A percentile compares a stretch with the other conserved stretches of the same genome.
Conservation (phyloP, 208 protist genomes). For the Acanthamoeba triangularis region DNA sequence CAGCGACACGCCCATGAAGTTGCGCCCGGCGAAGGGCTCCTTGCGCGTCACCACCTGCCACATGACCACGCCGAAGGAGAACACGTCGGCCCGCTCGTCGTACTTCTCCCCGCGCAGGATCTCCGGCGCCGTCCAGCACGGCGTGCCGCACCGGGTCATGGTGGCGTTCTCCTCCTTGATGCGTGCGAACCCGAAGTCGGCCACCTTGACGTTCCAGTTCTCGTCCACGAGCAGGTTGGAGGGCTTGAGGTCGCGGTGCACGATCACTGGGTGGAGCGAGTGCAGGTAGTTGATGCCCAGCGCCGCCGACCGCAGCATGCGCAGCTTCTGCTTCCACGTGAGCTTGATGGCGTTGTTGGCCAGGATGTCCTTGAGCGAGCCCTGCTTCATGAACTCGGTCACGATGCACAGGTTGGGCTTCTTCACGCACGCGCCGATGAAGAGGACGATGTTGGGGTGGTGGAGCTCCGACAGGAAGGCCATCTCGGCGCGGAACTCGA, state of each 20-base stretch:
- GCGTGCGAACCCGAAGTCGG: conserved; percentile 72
- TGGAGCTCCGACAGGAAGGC: background rate
- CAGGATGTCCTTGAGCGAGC: background rate
- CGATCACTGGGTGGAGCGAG: background rate
- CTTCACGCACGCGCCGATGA: conserved; percentile 63
- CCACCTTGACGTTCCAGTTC: conserved; percentile 86
- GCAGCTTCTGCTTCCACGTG: conserved; percentile 11
- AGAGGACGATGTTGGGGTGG: conserved; percentile 25
- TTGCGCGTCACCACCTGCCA: background rate
- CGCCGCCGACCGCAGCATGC: background rate
- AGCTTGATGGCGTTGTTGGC: background rate
- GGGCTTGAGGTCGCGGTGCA: background rate
- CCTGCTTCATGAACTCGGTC: conserved; percentile 72
- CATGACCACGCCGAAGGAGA: conserved; percentile 51
- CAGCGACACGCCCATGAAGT: background rate
- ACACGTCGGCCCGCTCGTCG: conserved; percentile 41
- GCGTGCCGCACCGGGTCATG: conserved; percentile 74
- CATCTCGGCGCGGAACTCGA: background rate
- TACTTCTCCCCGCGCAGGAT: conserved; percentile 41
- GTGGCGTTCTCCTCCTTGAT: conserved; percentile 76
- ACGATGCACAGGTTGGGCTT: conserved; percentile 71
- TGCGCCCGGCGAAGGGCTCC: background rate
- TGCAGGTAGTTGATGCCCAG: conserved; percentile 31
- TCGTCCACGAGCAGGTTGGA: conserved; percentile 82
- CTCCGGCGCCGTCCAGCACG: conserved; percentile 65